Evolutionary conservation across 2,329 filamentous ascomycete species (phyloP), one percentile per base, ranked within the genome.

Genomic region (Teratosphaeria pseudoeucalypti): DNA sequence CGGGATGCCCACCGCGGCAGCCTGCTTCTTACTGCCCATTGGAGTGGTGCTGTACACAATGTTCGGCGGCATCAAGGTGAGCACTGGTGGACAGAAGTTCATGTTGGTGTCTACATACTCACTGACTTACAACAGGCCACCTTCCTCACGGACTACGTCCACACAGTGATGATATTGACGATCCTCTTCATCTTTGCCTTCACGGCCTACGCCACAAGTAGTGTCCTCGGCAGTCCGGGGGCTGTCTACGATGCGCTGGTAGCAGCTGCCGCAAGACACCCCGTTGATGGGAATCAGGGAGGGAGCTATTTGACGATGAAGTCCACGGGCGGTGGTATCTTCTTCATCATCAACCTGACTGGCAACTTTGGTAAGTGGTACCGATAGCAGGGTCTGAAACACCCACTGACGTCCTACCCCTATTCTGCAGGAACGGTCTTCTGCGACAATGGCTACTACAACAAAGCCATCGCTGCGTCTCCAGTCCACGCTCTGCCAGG

Each of bases 261-360:
- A 0, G 78, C 85, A 54, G 89, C 89, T 0, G 82, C 88, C 0
- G 73, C 80, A 3, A 73, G 76, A 5, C 88, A 94, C 65, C 91
- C 91, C 0, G 87, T 95, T 1, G 81, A 82, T 0, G 90, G 91
- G 9, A 96, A 96, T 71, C 81, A 85, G 0, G 82, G 85, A 7
- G 91, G 91, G 14, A 90, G 86, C 68, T 96, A 95, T 66, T 77
- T 96, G 16, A 96, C 91, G 0, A 95, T 96, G 90, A 79, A 82
- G 60, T 90, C 87, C 1, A 83, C 82, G 60, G 86, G 92, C 67
- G 91, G 91, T 5, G 89, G 84, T 49, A 89, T 94, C 59, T 95
- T 95, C 79, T 95, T 95, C 73, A 65, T 67, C 26, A 95, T 95
- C 75, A 95, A 95, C 74, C 86, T 89, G 55, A 87, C 92, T 39